Evolutionary conservation across 768 basidiomycete species (phyloP), one percentile per base, ranked within the genome.

Genomic region (Boletus tylopilopsis): DNA sequence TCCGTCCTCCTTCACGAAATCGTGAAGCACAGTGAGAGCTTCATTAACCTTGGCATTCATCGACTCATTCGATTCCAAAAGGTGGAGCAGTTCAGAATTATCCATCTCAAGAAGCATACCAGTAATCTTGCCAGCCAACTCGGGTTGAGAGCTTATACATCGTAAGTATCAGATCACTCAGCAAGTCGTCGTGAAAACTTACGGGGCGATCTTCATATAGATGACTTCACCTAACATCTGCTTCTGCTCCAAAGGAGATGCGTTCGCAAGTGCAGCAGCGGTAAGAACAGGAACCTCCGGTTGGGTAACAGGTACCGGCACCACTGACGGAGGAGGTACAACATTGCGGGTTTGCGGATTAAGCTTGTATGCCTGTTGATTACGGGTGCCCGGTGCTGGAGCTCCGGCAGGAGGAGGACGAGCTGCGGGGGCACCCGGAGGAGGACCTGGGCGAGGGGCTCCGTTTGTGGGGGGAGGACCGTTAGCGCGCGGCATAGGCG

Each of bases 61-160:
- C 36, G 94, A 82, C 10, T 92, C 90, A 19, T 75, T 73, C 47
- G 82, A 73, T 53, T 95, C 93, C 60, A 98, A 73, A 42, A 99
- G 81, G 72, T 90, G 86, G 24, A 98, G 73, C 43, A 99, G 78
- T 72, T 98, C 96, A 41, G 78, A 65, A 73, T 95, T 95, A 70
- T 97, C 94, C 95, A 99, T 98, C 82, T 99, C 94, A 56, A 97
- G 82, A 64, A 97, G 77, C 94, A 97, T 97, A 48, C 93, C 94
- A 37, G 94, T 97, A 69, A 97, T 96, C 80, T 97, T 97, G 53
- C 96, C 96, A 57, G 96, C 94, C 65, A 96, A 76, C 19, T 95
- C 94, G 50, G 94, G 91, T 62, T 98, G 86, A 49, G 84, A 68
- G 21, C 86, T 91, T 40, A 51, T 47, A 21, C 48, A 45, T 38